Base-by-base conservation (phyloP, 2,329 filamentous ascomycete genomes). In the Botryotinia convoluta region DNA sequence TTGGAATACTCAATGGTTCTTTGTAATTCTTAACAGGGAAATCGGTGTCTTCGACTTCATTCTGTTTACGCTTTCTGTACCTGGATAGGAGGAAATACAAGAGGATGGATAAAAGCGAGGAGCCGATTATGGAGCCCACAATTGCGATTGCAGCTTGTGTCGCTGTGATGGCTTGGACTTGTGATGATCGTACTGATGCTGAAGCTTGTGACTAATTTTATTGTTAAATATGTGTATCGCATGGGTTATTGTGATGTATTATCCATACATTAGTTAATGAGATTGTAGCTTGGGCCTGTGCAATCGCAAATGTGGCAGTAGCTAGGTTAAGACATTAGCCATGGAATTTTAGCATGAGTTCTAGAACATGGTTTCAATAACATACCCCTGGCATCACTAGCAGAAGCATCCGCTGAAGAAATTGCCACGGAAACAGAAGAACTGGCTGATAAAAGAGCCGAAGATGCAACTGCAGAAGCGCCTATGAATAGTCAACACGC, bases 341-440 rank as follows among this genome's bases (percentile, higher is more conserved):
- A 9, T 57, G n/a, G 10, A 51, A 51, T 0, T 57, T 18, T 18
- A 18, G n/a, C 1, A 32, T 4, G 7, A 18, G 14, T 8, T 18
- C 2, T 18, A 57, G n/a, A 3, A 18, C 1, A 4, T 5, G 4
- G 29, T 4, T 29, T 8, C 3, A 57, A 1, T 0, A 9, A 57
- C n/a, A 29, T 29, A 57, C 51, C 51, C 12, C 51, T 57, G n/a
- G 51, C 51, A 29, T 8, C n/a, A 18, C 51, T 57, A 18, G 14
- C 51, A 57, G 14, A 57, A 29, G 51, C n/a, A 57, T 29, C n/a
- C 14, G 51, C 51, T 2, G 51, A 57, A 32, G 51, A 57, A 18
- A 57, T 29, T 18, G 51, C 51, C n/a, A 18, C 8, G 7, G 51
- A 29, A 4, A 29, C 51, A 18, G 51, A 57, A 57, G 51, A n/a